Evolutionary conservation across 2,329 filamentous ascomycete genomes (phyloP).

Genomic region (Colletotrichum plurivorum): DNA sequence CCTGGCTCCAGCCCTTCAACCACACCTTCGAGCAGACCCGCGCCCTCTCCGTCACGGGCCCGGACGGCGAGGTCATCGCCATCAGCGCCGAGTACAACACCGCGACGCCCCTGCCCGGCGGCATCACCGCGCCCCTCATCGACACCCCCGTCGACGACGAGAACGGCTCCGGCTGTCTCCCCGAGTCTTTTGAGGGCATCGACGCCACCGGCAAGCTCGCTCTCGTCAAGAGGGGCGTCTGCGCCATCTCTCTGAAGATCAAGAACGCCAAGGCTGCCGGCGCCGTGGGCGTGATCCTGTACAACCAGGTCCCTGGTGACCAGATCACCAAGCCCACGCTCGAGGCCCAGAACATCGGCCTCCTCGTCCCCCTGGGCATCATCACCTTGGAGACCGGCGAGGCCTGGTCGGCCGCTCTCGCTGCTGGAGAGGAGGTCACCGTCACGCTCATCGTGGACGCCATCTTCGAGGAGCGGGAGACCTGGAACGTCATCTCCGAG

Average conservation of each 20-base stretch:
- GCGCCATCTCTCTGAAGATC: conserved; percentile 59
- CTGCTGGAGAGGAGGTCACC: conserved; percentile 49
- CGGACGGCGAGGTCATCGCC: conserved; percentile 59
- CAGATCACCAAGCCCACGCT: conserved; percentile 65
- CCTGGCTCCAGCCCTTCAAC: conserved; percentile 54
- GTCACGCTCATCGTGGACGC: conserved; percentile 55
- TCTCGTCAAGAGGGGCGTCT: conserved; percentile 60
- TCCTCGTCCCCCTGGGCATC: conserved; percentile 53
- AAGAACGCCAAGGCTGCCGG: conserved; percentile 58
- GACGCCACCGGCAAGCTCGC: conserved; percentile 60
- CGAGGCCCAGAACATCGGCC: conserved; percentile 55
- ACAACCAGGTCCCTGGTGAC: conserved; percentile 70
- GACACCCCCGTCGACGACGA: conserved; percentile 53
- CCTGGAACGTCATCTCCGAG: conserved; percentile 58
- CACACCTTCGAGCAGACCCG: conserved; percentile 56
- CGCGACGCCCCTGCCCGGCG: conserved; percentile 55
- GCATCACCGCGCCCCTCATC: conserved; percentile 53
- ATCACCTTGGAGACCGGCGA: conserved; percentile 52
- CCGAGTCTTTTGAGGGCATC: conserved; percentile 58
- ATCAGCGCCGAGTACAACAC: conserved; percentile 61
- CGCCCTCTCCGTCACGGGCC: conserved; percentile 59
- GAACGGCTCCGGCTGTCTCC: conserved; percentile 57
- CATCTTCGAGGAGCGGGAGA: conserved; percentile 51
- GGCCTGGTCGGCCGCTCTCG: conserved; percentile 52
- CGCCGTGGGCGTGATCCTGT: conserved; percentile 66